A percentile compares a stretch with the other conserved stretches of the same genome.
These are phyloP conservation scores for Coemansia guatemalensis DNA, from an alignment of 192 early-diverging fungal species.

Conservation along the genomic window DNA sequence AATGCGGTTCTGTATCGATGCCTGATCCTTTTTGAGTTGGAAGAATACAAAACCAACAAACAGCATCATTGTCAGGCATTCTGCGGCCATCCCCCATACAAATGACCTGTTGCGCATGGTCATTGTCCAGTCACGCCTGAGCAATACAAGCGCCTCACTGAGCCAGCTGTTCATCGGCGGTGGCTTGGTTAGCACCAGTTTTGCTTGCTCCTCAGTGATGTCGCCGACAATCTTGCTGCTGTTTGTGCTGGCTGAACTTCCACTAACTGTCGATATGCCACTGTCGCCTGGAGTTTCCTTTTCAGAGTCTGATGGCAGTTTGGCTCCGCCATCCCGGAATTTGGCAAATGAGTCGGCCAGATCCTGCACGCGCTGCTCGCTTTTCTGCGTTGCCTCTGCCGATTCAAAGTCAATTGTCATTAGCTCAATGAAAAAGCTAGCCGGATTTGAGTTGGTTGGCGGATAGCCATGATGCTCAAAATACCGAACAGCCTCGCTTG, in stretches of 20 bases:
- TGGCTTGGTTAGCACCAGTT: conserved; percentile 17
- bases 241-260: not conserved
- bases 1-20: conserved; percentile 49
- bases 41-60: conserved; percentile 58
- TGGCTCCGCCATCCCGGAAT: not conserved
- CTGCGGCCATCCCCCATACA: conserved; percentile 18
- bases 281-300: too few relatives aligned
- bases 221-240: conserved; percentile 2
- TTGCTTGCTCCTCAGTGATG: conserved; percentile 20
- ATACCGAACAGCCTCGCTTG: conserved; percentile 26
- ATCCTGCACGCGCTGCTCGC: conserved; percentile 29
- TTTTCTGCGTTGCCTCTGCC: conserved; percentile 22
- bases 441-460: conserved; percentile 60
- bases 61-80: conserved; percentile 29
- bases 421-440: conserved; percentile 63
- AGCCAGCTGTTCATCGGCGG: conserved; percentile 26
- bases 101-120: conserved; percentile 22
- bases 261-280: not conserved
- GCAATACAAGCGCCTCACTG: conserved; percentile 8
- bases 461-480: conserved; percentile 54
- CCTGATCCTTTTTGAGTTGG: conserved; percentile 32
- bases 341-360: conserved; percentile 18
- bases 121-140: conserved; percentile 25
- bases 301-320: not conserved
- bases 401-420: conserved; percentile 42